phyloP scores from a whole-genome alignment of 1,139 yeast species.

The Debaryomyces sp. region DNA sequence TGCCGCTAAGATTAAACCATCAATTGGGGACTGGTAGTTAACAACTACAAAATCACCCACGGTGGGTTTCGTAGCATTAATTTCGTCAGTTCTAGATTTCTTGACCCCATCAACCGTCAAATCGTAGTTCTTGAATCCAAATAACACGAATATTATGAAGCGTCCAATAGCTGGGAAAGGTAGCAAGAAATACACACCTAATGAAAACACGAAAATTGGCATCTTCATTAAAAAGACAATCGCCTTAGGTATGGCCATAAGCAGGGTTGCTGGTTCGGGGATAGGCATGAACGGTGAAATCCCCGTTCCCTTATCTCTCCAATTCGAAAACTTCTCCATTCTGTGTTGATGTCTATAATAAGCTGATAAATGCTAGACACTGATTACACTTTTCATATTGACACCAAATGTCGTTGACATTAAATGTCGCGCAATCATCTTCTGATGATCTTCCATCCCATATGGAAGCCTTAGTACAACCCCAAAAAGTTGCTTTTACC shows the following conservation, averaged over 20 bases:
- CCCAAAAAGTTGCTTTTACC: not conserved
- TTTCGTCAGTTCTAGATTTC: slow-evolving; percentile 37
- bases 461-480: not conserved
- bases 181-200: slow-evolving; percentile 18
- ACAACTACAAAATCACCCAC: slow-evolving; percentile 47
- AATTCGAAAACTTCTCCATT: slow-evolving; percentile 76
- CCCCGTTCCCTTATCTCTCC: slow-evolving; percentile 82
- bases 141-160: slow-evolving; percentile 20
- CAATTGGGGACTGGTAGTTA: slow-evolving; percentile 61
- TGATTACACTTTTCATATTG: not conserved
- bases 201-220: slow-evolving; percentile 29
- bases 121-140: slow-evolving; percentile 36
- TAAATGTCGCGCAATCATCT: slow-evolving; percentile 1
- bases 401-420: not conserved
- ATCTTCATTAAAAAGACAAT: slow-evolving; percentile 25
- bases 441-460: not conserved
- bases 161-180: slow-evolving; percentile 19
- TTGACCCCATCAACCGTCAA: slow-evolving; percentile 55
- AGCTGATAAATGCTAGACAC: not conserved
- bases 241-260: slow-evolving; percentile 11
- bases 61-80: slow-evolving; percentile 41
- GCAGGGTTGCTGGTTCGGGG: slow-evolving; percentile 15
- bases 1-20: slow-evolving; percentile 40
- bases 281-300: slow-evolving; percentile 73
- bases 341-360: not conserved